These are phyloP conservation scores for Arabis alpina DNA, from an alignment of 345 rosid species.

Conservation along the genomic window DNA sequence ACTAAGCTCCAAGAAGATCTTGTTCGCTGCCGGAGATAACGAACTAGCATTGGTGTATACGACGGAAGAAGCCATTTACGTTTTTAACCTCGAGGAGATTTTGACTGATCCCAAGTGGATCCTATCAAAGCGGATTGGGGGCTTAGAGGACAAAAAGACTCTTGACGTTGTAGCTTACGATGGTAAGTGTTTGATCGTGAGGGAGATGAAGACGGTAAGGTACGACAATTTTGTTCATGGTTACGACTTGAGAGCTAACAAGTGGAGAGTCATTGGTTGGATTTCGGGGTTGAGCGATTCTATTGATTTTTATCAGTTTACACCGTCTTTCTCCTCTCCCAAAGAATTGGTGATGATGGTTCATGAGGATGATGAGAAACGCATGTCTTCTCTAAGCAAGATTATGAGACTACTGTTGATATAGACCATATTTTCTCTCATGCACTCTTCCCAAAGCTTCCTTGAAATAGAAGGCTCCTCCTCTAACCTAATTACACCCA, in stretches of 20 bases:
- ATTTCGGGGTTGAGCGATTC: no score
- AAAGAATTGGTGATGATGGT: no score
- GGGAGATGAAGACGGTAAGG: background rate
- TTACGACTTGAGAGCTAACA: background rate
- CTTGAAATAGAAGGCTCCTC: no score
- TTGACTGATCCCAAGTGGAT: conserved; percentile 1
- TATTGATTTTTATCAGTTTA: background rate
- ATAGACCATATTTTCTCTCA: no score
- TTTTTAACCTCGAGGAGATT: background rate
- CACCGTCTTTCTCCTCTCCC: background rate
- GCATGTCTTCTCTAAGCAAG: background rate
- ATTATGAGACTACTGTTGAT: conserved; percentile 12
- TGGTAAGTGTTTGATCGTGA: background rate
- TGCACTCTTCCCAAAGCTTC: no score
- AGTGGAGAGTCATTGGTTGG: conserved; percentile 1
- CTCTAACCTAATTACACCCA: no score
- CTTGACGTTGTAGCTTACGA: background rate
- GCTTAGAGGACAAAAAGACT: no score
- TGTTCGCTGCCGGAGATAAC: background rate
- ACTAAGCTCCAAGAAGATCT: no score
- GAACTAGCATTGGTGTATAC: background rate
- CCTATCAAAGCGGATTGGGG: background rate
- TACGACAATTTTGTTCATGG: background rate
- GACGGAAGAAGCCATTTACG: background rate
- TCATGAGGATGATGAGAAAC: background rate